phyloP scores from a whole-genome alignment of 2,329 filamentous ascomycete species.

The Trichocomaceae sp. region DNA sequence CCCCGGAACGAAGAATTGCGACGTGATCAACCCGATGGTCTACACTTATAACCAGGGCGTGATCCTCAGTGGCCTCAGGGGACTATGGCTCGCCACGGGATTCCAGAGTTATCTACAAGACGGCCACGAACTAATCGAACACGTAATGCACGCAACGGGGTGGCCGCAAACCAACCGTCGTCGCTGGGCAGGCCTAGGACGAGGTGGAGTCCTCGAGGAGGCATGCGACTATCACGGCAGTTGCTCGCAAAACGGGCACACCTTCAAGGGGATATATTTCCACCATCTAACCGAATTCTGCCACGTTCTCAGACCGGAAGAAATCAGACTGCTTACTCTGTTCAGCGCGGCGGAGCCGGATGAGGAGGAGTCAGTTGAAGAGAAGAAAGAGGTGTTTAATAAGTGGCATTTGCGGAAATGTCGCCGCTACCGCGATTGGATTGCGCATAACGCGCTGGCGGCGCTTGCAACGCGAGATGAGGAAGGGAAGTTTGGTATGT shows the following conservation, averaged over 20 bases:
- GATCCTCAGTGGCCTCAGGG: constrained; percentile 71
- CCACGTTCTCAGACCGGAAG: constrained; percentile 50
- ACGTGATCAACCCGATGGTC: constrained; percentile 77
- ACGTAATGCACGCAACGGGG: constrained; percentile 71
- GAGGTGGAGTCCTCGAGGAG: constrained; percentile 76
- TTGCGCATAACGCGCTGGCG: constrained; percentile 69
- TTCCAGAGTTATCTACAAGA: constrained; percentile 65
- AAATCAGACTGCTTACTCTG: constrained; percentile 40
- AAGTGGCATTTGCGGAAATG: constrained; percentile 57
- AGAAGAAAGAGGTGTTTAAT: constrained; percentile 37
- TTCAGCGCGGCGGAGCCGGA: constrained; percentile 23
- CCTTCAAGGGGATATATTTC: constrained; percentile 94
- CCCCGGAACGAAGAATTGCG: constrained; percentile 65
- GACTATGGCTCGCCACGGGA: constrained; percentile 72
- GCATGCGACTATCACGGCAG: constrained; percentile 65
- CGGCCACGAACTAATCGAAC: constrained; percentile 68
- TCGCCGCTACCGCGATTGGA: constrained; percentile 62
- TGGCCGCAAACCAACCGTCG: constrained; percentile 48
- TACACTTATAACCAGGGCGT: constrained; percentile 97
- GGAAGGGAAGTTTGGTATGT: constrained; percentile 70
- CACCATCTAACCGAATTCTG: constrained; percentile 81
- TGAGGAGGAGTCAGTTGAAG: constrained; percentile 36
- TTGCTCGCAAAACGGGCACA: constrained; percentile 79
- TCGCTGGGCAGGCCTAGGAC: constrained; percentile 67
- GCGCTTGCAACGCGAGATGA: constrained; percentile 63